phyloP scores from a whole-genome alignment of 305 asterid genomes.

The Fraxinus latifolia region DNA sequence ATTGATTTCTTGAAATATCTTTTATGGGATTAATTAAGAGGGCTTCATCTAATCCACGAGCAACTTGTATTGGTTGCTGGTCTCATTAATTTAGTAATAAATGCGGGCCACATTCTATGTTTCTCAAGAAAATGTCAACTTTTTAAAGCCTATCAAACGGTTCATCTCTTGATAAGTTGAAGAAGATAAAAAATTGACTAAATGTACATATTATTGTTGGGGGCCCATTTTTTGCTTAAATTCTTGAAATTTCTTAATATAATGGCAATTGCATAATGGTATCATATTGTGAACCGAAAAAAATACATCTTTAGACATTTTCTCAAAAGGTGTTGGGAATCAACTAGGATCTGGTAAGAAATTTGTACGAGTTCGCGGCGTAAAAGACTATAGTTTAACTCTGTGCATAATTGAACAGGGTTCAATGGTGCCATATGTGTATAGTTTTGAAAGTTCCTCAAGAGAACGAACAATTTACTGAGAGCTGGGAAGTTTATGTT shows the following conservation, averaged over 20 bases:
- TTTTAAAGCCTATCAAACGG: not conserved
- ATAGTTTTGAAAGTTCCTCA: slow-evolving; percentile 1
- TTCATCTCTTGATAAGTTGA: not conserved
- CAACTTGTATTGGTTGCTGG: slow-evolving; percentile 24
- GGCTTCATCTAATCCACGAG: slow-evolving; percentile 24
- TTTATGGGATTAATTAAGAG: slow-evolving; percentile 16
- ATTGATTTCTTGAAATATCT: slow-evolving; percentile 20
- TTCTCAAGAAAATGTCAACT: not conserved
- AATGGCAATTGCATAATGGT: slow-evolving; percentile 3
- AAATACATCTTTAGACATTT: slow-evolving; percentile 27
- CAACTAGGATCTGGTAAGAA: slow-evolving; percentile 23
- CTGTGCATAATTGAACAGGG: not conserved
- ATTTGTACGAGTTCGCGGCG: slow-evolving; percentile 5
- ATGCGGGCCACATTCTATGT: slow-evolving; percentile 19
- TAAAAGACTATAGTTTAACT: not conserved
- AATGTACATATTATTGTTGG: not conserved
- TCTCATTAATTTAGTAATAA: slow-evolving; percentile 2
- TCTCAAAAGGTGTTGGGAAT: slow-evolving; percentile 15
- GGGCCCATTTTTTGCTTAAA: slow-evolving; percentile 17
- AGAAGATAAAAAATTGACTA: slow-evolving; percentile 18
- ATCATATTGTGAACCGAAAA: slow-evolving; percentile 18
- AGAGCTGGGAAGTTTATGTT: slow-evolving; percentile 5
- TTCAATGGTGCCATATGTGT: not conserved
- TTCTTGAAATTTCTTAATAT: not conserved
- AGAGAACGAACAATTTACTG: not conserved